Base-by-base conservation (phyloP, 2,329 filamentous ascomycete genomes). In the Phyllosticta citribraziliensis region DNA sequence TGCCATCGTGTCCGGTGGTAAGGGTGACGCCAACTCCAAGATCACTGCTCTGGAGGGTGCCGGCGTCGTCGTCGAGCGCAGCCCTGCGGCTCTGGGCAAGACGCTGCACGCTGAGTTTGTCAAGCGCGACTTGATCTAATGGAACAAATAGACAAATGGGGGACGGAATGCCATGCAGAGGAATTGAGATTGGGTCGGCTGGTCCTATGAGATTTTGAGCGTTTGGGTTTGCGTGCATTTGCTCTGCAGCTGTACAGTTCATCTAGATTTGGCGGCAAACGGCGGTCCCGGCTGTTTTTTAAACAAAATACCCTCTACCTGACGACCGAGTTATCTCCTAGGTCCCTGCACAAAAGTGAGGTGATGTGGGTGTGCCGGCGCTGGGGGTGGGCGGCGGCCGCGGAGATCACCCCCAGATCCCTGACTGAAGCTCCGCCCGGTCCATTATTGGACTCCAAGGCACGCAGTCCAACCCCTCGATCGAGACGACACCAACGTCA, bases 1-100 rank as follows among this genome's bases (percentile, higher is more conserved):
- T 78, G 94, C 94, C 73, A 99, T 99, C 74, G 93, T 99, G 67
- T 91, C 89, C 68, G 94, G 94, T 70, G 94, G 94, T 71, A 97
- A 97, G 86, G 94, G 94, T 73, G 94, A 91, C 75, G 94, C 94
- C 66, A 91, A 97, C 80, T 95, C 91, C 74, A 99, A 99, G 88
- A 99, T 99, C 79, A 83, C 87, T 71, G 94, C 94, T 64, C 87
- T 99, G 64, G 89, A 97, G 82, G 83, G 84, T 66, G 94, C 94
- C 65, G 94, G 94, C 75, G 94, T 97, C 70, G 85, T 97, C 70
- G 94, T 99, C 67, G 93, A 97, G 86, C 88, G 91, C 77, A 96
- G 90, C 72, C 93, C 94, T 66, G 94, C 94, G 67, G 79, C 85
- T 69, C 84, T 99, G 70, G 94, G 94, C 75, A 97, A 96, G 85